These are phyloP conservation scores for Cucumis variabilis DNA, from an alignment of 331 rosid species.

Conservation along the genomic window DNA sequence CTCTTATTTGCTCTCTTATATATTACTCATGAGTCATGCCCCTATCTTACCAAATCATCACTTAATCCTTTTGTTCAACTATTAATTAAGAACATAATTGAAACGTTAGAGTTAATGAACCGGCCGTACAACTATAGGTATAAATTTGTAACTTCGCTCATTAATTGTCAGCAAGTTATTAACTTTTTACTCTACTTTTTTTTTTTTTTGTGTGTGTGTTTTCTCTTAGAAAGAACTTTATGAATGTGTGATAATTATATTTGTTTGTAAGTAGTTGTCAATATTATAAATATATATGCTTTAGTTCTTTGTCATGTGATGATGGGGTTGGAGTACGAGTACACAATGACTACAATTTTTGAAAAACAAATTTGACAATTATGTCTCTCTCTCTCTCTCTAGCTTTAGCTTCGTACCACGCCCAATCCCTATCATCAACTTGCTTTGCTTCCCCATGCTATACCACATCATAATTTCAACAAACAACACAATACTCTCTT, in stretches of 20 bases:
- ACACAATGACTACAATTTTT: not conserved
- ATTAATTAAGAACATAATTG: too few species aligned
- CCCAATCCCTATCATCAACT: not conserved
- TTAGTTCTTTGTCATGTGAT: not conserved
- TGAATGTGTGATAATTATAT: not conserved
- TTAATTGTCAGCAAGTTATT: not conserved
- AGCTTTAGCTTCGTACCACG: not conserved
- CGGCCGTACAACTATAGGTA: not conserved
- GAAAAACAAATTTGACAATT: not conserved
- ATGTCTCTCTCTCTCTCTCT: not conserved
- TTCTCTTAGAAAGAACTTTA: not conserved
- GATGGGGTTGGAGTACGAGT: not conserved
- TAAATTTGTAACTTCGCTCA: not conserved
- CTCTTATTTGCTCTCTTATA: too few species aligned
- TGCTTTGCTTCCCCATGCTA: conserved; percentile 3
- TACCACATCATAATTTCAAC: not conserved
- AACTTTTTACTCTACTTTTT: not conserved
- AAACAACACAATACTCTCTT: not conserved
- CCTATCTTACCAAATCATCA: not conserved
- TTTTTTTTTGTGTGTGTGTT: too few species aligned
- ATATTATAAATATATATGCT: not conserved
- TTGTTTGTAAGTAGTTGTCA: not conserved
- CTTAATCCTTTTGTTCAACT: too few species aligned
- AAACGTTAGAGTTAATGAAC: too few species aligned
- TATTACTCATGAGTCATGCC: too few species aligned